Evolutionary conservation across 1,284 basidiomycete species (phyloP), one percentile per base, ranked within the genome.

Genomic region (Gymnopus androsaceus): DNA sequence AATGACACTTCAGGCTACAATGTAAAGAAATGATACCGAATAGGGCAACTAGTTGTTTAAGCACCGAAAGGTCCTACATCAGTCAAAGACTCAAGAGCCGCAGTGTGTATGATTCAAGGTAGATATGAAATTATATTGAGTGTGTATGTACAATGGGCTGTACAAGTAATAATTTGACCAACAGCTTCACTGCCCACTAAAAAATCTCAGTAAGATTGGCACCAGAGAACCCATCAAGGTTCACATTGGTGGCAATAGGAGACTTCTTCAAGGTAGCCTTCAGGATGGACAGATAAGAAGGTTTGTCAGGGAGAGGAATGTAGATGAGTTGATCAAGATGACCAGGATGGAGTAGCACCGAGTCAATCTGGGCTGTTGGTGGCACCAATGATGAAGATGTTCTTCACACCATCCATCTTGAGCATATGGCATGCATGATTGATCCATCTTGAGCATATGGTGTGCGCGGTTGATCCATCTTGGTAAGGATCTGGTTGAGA

Each of bases 381-480:
- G 44, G 96, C 96, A 63, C 95, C 96, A 61, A 99, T 98, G 74
- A 97, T 95, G 80, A 97, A 97, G 23, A 98, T 95, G 71, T 98
- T 98, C 86, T 98, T 98, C 87, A 98, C 98, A 45, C 93, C 84
- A 75, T 97, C 95, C 92, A 99, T 97, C n/a, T n/a, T n/a, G n/a
- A n/a, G n/a, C n/a, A n/a, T n/a, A n/a, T n/a, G n/a, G n/a, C n/a
- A n/a, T n/a, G n/a, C n/a, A n/a, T n/a, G n/a, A n/a, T n/a, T n/a
- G n/a, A n/a, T n/a, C n/a, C n/a, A n/a, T n/a, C n/a, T n/a, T n/a
- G n/a, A n/a, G n/a, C n/a, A n/a, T n/a, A n/a, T n/a, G n/a, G n/a
- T n/a, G n/a, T n/a, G n/a, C n/a, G n/a, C n/a, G n/a, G n/a, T 66
- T 97, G 97, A 73, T 99, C 97, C 95, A 99, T 98, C 78, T 99